These are phyloP conservation scores for Ajuga chamaepitys DNA, from an alignment of 257 asterid species.

Conservation along the genomic window DNA sequence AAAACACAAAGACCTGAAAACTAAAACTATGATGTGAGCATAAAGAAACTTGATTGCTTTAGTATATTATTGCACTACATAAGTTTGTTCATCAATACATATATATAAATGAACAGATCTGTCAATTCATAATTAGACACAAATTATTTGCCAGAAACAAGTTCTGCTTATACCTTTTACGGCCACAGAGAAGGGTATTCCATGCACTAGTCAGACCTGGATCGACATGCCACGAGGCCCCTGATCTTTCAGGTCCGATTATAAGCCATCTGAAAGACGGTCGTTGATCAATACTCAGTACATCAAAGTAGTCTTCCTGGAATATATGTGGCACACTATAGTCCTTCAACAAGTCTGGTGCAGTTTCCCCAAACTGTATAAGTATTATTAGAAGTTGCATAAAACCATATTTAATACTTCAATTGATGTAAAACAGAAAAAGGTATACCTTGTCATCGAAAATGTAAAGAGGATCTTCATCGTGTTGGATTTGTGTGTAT, in stretches of 20 bases:
- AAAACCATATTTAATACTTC: slow-evolving; percentile 14
- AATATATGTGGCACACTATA: slow-evolving; percentile 76
- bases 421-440: slow-evolving; percentile 12
- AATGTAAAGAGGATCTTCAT: slow-evolving; percentile 93
- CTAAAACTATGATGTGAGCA: background rate
- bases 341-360: slow-evolving; percentile 72
- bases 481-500: slow-evolving; percentile 79
- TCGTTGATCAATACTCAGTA: slow-evolving; percentile 67
- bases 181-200: slow-evolving; percentile 98
- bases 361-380: slow-evolving; percentile 81
- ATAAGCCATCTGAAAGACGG: slow-evolving; percentile 95
- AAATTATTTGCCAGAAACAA: slow-evolving; percentile 7
- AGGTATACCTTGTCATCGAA: slow-evolving; percentile 79
- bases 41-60: background rate
- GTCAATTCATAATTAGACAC: background rate
- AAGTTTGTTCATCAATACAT: background rate
- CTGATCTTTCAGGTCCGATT: slow-evolving; percentile 97
- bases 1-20: too few species aligned
- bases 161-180: slow-evolving; percentile 59
- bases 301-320: slow-evolving; percentile 91
- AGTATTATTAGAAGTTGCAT: slow-evolving; percentile 11
- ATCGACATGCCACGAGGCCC: slow-evolving; percentile 99
- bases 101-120: background rate
- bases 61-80: background rate
- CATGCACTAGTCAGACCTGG: slow-evolving; percentile 99